Evolutionary conservation across 202 grass and related monocot species (phyloP), one percentile per base, ranked within the genome.

Genomic region (Hordeum pubiflorum): DNA sequence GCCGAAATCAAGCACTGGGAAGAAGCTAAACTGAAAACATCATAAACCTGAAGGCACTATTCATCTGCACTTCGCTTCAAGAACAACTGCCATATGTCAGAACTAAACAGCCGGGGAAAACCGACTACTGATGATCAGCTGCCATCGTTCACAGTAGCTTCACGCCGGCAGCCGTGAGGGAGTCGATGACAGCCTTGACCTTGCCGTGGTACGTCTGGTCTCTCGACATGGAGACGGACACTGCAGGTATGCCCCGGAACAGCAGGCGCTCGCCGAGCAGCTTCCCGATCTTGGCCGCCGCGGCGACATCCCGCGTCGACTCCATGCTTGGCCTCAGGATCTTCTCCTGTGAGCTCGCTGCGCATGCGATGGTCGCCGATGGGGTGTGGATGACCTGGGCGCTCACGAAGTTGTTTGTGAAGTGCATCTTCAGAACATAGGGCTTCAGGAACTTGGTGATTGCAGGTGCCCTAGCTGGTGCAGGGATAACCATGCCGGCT

Each of bases 371-470:
- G 1, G 87, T 86, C 24, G 85, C 64, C 0, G 85, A 86, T 40
- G 88, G 88, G 50, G 82, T 93, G 69, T 93, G 88, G 76, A 93
- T 80, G 65, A 93, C 88, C 63, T 93, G 85, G 20, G 91, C 88
- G 34, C 11, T 88, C 31, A 90, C 88, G 59, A 73, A 88, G 63
- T 78, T 88, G 85, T 83, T 88, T 83, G 91, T 85, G 79, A 93
- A 90, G 67, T 90, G 71, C 85, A 93, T 90, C 83, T 88, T 90
- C 52, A 93, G 72, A 76, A 88, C 77, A 70, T 93, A 93, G 31
- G 91, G 88, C 75, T 90, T 90, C 0, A 86, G 76, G 58, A 74
- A 93, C 75, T 84, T 90, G 75, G 76, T 75, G 59, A 90, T 78
- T 64, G 85, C 83, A 78, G 79, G 67, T 5, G 72, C 41, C 76